Conservation (phyloP, 2,329 filamentous ascomycete genomes). For the Monosporascus sp. region DNA sequence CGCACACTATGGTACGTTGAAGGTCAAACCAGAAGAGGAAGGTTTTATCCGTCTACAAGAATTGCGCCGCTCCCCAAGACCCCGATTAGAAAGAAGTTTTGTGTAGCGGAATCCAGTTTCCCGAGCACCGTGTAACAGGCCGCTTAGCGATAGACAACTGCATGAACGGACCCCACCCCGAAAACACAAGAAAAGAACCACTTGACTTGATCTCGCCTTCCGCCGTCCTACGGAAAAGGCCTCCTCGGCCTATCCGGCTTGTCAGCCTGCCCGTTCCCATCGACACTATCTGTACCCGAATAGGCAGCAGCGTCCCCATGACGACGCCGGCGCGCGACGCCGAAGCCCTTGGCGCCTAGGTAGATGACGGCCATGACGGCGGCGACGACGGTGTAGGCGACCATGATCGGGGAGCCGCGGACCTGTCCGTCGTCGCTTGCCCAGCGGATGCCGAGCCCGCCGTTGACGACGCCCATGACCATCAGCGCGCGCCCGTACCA, state of each 20-base stretch:
- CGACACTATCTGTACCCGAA: not conserved
- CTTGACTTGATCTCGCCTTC: not conserved
- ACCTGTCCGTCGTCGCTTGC: conserved; percentile 35
- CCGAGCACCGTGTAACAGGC: too few species aligned
- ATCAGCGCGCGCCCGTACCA: conserved; percentile 59
- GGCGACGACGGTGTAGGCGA: conserved; percentile 53
- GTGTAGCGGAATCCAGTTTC: too few species aligned
- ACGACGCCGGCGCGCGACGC: not conserved
- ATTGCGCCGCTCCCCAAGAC: too few species aligned
- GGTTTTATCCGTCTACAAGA: too few species aligned
- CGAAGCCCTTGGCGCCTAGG: conserved; percentile 25
- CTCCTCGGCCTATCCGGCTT: not conserved
- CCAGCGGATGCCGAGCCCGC: conserved; percentile 54
- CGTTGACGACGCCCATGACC: conserved; percentile 56
- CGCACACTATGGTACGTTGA: too few species aligned
- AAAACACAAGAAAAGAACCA: too few species aligned
- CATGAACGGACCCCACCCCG: too few species aligned
- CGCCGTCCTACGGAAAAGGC: not conserved
- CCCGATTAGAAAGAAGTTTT: too few species aligned
- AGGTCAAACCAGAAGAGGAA: too few species aligned
- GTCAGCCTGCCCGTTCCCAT: not conserved
- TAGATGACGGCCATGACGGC: conserved; percentile 45
- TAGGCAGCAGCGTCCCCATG: not conserved
- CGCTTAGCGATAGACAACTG: too few species aligned
- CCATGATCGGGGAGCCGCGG: conserved; percentile 35